Evolutionary conservation across 179 eudicot species (phyloP).

Genomic region (Patellifolia procumbens): DNA sequence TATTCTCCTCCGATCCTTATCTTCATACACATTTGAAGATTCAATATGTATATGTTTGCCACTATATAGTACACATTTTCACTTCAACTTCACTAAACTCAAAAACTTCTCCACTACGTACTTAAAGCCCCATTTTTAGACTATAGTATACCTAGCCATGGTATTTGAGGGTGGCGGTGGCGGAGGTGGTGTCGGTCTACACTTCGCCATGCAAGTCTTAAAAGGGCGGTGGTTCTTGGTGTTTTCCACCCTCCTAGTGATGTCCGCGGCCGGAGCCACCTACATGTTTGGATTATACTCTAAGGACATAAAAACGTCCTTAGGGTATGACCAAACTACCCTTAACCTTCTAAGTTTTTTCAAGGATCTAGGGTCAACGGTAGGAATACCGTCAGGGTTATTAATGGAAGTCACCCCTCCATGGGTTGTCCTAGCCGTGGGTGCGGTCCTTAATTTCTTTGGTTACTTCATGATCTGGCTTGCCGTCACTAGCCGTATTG

Average conservation of each 20-base stretch:
- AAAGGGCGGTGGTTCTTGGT: slow-evolving; percentile 52
- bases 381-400: slow-evolving; percentile 39
- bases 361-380: slow-evolving; percentile 39
- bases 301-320: slow-evolving; percentile 27
- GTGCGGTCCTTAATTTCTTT: slow-evolving; percentile 33
- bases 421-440: slow-evolving; percentile 33
- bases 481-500: slow-evolving; percentile 30
- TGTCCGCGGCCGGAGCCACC: slow-evolving; percentile 44
- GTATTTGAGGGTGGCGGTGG: slow-evolving; percentile 7
- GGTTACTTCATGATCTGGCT: slow-evolving; percentile 53
- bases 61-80: background rate
- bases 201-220: slow-evolving; percentile 25
- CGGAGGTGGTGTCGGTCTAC: background rate
- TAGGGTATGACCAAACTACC: slow-evolving; percentile 45
- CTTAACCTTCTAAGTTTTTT: slow-evolving; percentile 41
- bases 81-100: background rate
- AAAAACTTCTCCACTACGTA: background rate
- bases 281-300: slow-evolving; percentile 50
- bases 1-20: background rate
- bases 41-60: background rate
- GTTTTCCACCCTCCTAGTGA: slow-evolving; percentile 38
- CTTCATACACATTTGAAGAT: background rate
- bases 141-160: slow-evolving; percentile 6
- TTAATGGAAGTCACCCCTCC: slow-evolving; percentile 35
- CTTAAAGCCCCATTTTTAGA: background rate